Conservation (phyloP, 371 early-diverging fungal species). For the Fennellomyces sp. region DNA sequence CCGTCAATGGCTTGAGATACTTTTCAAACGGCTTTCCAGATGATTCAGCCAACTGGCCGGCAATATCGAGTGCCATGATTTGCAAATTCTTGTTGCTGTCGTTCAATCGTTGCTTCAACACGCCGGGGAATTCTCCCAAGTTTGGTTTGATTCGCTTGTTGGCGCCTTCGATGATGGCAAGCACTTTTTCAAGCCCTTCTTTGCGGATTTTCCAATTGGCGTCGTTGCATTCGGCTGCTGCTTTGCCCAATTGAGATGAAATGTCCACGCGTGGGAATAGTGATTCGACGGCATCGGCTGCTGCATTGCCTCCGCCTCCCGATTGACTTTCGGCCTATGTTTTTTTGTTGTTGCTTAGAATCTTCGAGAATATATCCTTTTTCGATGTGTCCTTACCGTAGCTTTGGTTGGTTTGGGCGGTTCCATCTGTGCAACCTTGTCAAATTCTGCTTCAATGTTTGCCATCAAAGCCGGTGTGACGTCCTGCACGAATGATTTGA, state of each 20-base stretch:
- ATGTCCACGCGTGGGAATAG: constrained; percentile 90
- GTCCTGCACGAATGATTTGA: constrained; percentile 83
- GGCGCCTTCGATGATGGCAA: constrained; percentile 69
- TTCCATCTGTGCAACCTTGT: constrained; percentile 76
- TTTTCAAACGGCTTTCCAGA: constrained; percentile 89
- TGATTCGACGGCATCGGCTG: constrained; percentile 74
- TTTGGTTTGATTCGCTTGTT: constrained; percentile 86
- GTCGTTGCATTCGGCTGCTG: constrained; percentile 70
- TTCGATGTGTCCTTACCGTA: constrained; percentile 17
- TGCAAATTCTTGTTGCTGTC: constrained; percentile 87
- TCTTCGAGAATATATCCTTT: background rate
- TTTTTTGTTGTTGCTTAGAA: background rate
- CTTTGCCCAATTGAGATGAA: constrained; percentile 43
- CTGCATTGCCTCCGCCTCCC: constrained; percentile 25
- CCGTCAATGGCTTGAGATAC: constrained; percentile 61
- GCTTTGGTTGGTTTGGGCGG: constrained; percentile 77
- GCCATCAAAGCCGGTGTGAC: constrained; percentile 80
- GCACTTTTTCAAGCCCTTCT: constrained; percentile 87
- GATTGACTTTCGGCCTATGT: constrained; percentile 7
- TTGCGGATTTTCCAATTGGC: constrained; percentile 95
- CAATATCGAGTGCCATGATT: constrained; percentile 20
- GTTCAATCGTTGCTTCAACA: constrained; percentile 79
- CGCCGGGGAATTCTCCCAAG: constrained; percentile 77
- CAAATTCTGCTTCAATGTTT: constrained; percentile 90
- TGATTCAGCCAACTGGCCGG: constrained; percentile 66